phyloP scores from a whole-genome alignment of 139 green algal genomes.

The Pedinophyceae sp. region DNA sequence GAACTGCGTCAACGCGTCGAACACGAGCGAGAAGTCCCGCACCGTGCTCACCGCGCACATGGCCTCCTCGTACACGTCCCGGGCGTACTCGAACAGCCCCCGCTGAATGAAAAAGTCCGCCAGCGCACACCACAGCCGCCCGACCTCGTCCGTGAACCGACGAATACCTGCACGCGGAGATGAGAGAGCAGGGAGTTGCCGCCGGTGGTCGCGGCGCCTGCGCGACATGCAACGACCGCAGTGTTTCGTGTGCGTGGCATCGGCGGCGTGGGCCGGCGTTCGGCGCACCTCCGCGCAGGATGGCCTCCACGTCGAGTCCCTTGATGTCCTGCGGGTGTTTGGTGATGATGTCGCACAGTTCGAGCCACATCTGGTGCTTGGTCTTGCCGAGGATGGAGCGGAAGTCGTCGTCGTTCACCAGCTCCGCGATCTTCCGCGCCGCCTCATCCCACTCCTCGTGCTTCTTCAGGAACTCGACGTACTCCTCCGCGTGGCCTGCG shows the following conservation, averaged over 20 bases:
- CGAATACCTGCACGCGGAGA: no score
- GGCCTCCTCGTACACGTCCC: conserved; percentile 94
- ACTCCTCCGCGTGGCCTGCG: conserved; percentile 88
- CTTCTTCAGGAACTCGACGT: conserved; percentile 72
- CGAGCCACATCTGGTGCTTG: conserved; percentile 93
- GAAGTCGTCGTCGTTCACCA: conserved; percentile 85
- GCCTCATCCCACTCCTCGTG: conserved; percentile 68
- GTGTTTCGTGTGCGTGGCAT: no score
- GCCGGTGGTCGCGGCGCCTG: no score
- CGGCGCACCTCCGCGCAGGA: conserved; percentile 39
- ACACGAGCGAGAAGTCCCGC: conserved; percentile 92
- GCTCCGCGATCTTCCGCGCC: conserved; percentile 42
- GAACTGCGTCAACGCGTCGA: conserved; percentile 87
- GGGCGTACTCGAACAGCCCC: conserved; percentile 84
- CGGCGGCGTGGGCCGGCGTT: no score
- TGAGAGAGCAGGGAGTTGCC: no score
- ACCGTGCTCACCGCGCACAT: conserved; percentile 42
- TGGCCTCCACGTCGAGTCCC: conserved; percentile 49
- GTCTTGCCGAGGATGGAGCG: conserved; percentile 76
- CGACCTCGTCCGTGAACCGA: conserved; percentile 84
- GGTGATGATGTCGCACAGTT: conserved; percentile 93
- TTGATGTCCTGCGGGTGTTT: conserved; percentile 58
- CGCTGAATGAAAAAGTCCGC: conserved; percentile 96
- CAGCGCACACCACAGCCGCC: conserved; percentile 82
- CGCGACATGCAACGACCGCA: no score